These are phyloP conservation scores for Coemansia sp. DNA, from an alignment of 371 early-diverging fungal genomes.

Conservation along the genomic window DNA sequence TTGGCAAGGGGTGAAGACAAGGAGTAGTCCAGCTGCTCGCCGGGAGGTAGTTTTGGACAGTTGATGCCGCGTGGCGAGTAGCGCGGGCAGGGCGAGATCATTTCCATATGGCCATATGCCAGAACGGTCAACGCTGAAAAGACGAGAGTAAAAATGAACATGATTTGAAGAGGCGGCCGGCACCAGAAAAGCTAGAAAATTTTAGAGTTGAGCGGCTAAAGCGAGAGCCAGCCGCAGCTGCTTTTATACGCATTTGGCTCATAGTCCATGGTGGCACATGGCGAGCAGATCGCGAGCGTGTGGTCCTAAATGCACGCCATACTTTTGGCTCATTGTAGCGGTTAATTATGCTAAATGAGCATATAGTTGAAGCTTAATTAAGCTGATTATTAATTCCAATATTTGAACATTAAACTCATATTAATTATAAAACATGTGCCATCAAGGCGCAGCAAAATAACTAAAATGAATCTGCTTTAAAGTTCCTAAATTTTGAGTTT, in stretches of 20 bases:
- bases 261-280: not conserved
- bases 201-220: not conserved
- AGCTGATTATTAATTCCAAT: no score
- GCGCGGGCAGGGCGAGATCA: constrained; percentile 43
- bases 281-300: not conserved
- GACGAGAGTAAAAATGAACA: not conserved
- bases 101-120: constrained; percentile 26
- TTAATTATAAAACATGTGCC: not conserved
- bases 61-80: constrained; percentile 18
- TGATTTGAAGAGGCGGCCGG: not conserved
- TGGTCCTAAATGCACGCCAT: not conserved
- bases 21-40: constrained; percentile 27
- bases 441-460: not conserved
- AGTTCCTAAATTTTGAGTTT: not conserved
- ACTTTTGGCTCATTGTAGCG: not conserved
- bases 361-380: no score
- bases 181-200: not conserved
- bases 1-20: constrained; percentile 23
- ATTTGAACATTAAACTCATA: not conserved
- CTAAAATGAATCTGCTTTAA: not conserved
- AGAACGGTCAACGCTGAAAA: not conserved
- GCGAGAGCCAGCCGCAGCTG: not conserved
- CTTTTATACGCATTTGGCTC: not conserved
- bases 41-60: constrained; percentile 36
- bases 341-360: no score